Conservation (phyloP, 1,284 basidiomycete genomes). For the Austroboletus rostrupii region DNA sequence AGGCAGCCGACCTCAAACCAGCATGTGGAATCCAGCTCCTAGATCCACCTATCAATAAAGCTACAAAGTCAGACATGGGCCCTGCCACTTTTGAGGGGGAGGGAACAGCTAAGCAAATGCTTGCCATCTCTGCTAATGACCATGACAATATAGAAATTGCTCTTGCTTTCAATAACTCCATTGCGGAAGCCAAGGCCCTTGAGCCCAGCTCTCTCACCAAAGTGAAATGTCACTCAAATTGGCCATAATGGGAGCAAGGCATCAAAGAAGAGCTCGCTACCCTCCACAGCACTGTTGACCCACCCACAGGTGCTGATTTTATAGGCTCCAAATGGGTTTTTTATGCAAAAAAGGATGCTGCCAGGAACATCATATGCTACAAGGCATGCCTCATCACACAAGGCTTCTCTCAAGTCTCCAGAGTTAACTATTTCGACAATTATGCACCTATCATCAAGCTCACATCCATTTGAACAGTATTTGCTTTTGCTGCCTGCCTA, state of each 20-base stretch:
- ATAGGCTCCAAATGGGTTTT: conserved; percentile 35
- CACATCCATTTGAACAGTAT: not conserved
- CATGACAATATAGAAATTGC: too few species aligned
- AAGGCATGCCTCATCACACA: conserved; percentile 40
- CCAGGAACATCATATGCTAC: conserved; percentile 26
- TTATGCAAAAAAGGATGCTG: conserved; percentile 27
- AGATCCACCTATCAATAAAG: not conserved
- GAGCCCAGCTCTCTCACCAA: not conserved
- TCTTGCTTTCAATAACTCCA: too few species aligned
- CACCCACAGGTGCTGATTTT: conserved; percentile 2
- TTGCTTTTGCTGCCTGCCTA: not conserved
- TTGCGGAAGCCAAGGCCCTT: conserved; percentile 2
- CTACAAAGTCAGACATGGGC: too few species aligned
- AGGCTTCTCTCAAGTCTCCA: too few species aligned
- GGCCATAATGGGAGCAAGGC: conserved; percentile 9
- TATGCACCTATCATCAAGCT: not conserved
- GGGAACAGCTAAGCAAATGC: not conserved
- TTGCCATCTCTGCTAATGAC: too few species aligned
- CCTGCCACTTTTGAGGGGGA: not conserved
- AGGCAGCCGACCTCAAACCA: not conserved
- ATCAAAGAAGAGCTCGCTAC: conserved; percentile 3
- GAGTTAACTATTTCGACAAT: conserved; percentile 38
- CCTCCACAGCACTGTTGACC: not conserved
- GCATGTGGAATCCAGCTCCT: not conserved
- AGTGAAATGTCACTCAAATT: not conserved